Percentiles rank a stretch among this genome's conserved stretches.
Evolutionary conservation across 371 early-diverging fungal species (phyloP).

Genomic region (Smittium culicis): DNA sequence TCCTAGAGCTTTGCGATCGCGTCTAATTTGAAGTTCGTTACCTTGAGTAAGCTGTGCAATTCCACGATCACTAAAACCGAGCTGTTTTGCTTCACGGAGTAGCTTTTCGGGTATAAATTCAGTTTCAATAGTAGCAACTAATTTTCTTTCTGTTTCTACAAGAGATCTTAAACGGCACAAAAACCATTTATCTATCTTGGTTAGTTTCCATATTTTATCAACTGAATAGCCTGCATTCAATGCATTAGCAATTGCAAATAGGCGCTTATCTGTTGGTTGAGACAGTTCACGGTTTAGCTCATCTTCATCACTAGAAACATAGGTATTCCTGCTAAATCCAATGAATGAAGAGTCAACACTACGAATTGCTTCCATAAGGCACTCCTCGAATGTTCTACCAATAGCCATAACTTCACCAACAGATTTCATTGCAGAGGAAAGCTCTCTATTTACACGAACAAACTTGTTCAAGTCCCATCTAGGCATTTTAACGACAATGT

Average conservation of each 20-base stretch:
- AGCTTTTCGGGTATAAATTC: slow-evolving; percentile 41
- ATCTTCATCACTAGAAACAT: slow-evolving; percentile 49
- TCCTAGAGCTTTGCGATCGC: slow-evolving; percentile 55
- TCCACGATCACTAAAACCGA: slow-evolving; percentile 76
- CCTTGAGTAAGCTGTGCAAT: slow-evolving; percentile 45
- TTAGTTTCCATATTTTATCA: slow-evolving; percentile 71
- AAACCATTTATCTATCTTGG: slow-evolving; percentile 90
- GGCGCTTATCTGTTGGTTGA: slow-evolving; percentile 74
- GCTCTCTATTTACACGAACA: slow-evolving; percentile 68
- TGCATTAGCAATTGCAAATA: slow-evolving; percentile 88
- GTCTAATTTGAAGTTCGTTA: slow-evolving; percentile 78
- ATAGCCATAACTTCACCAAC: slow-evolving; percentile 96
- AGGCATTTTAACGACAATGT: slow-evolving; percentile 87
- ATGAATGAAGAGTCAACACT: slow-evolving; percentile 73
- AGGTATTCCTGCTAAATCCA: slow-evolving; percentile 58
- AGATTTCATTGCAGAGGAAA: slow-evolving; percentile 82
- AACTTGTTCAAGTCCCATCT: slow-evolving; percentile 95
- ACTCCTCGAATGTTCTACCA: slow-evolving; percentile 90
- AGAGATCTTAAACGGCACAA: slow-evolving; percentile 53
- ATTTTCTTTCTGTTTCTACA: slow-evolving; percentile 27
- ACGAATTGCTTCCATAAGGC: slow-evolving; percentile 87
- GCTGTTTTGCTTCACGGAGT: slow-evolving; percentile 64
- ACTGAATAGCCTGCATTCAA: slow-evolving; percentile 66
- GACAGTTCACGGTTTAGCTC: slow-evolving; percentile 66
- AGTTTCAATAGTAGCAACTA: slow-evolving; percentile 21